These are phyloP conservation scores for Odontarrhena argentea DNA, from an alignment of 345 rosid genomes.

Conservation along the genomic window DNA sequence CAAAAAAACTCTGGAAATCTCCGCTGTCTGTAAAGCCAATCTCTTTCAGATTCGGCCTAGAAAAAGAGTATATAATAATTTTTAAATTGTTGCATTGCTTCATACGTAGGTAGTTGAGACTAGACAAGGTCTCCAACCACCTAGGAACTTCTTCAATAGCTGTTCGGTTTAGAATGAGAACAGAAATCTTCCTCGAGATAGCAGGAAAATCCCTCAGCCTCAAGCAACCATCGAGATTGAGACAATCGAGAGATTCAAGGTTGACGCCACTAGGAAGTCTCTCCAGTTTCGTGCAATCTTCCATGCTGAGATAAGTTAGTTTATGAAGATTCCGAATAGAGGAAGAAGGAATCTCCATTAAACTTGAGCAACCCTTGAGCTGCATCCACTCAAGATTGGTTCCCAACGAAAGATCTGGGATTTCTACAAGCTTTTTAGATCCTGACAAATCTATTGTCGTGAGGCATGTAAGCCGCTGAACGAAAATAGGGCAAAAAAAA, in stretches of 20 bases:
- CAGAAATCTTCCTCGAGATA: not conserved
- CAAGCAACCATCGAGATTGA: conserved; percentile 25
- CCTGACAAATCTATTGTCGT: not conserved
- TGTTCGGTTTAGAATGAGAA: too few species aligned
- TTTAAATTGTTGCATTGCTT: too few species aligned
- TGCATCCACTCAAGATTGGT: not conserved
- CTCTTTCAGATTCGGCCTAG: too few species aligned
- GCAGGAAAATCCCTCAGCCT: conserved; percentile 10
- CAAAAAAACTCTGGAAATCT: too few species aligned
- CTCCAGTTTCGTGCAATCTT: not conserved
- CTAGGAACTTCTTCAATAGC: too few species aligned
- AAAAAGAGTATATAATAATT: not conserved
- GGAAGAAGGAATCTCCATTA: not conserved
- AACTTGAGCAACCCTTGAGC: not conserved
- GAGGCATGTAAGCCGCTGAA: not conserved
- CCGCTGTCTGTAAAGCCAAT: too few species aligned
- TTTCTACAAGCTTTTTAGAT: not conserved
- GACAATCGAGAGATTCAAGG: conserved; percentile 6
- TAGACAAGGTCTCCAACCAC: too few species aligned
- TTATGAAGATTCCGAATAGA: too few species aligned
- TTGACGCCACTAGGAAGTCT: not conserved
- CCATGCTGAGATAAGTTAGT: too few species aligned
- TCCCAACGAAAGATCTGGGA: not conserved
- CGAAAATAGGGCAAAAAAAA: too few species aligned
- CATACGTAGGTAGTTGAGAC: too few species aligned